A percentile compares a stretch with the other conserved stretches of the same genome.
Evolutionary conservation across 768 basidiomycete genomes (phyloP).

Genomic region (Dioszegia aurantiaca): DNA sequence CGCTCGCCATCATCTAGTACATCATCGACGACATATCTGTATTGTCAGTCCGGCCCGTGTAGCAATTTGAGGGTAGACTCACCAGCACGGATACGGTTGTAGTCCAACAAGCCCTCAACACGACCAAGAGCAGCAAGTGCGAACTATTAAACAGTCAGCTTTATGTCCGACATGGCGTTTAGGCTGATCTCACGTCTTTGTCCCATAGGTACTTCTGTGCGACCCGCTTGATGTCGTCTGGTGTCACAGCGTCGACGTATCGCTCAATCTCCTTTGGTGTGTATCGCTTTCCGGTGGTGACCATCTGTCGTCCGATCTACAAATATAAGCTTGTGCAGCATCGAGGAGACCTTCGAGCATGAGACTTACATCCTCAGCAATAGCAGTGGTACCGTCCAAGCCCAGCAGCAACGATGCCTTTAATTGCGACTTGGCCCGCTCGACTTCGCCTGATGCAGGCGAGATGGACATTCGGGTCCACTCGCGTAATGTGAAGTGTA

Average conservation of each 20-base stretch:
- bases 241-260: slow-evolving; percentile 82
- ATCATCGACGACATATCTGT: slow-evolving; percentile 54
- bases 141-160: slow-evolving; percentile 27
- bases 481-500: slow-evolving; percentile 90
- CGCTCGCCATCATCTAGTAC: slow-evolving; percentile 45
- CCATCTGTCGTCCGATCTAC: slow-evolving; percentile 89
- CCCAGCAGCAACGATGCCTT: slow-evolving; percentile 88
- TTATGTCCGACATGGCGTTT: background rate
- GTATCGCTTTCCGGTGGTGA: slow-evolving; percentile 84
- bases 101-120: slow-evolving; percentile 88
- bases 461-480: slow-evolving; percentile 92
- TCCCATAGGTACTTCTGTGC: slow-evolving; percentile 98
- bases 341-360: background rate
- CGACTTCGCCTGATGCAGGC: slow-evolving; percentile 80
- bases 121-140: slow-evolving; percentile 79
- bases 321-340: slow-evolving; percentile 6
- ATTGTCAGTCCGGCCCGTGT: background rate
- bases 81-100: slow-evolving; percentile 65
- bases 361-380: slow-evolving; percentile 74
- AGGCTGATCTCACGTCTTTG: slow-evolving; percentile 67
- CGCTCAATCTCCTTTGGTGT: slow-evolving; percentile 91
- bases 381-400: slow-evolving; percentile 91
- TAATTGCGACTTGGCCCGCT: slow-evolving; percentile 96
- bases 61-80: slow-evolving; percentile 11
- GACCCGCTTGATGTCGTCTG: slow-evolving; percentile 86